Conservation (phyloP, 345 rosid species). For the Durio zibethinus region DNA sequence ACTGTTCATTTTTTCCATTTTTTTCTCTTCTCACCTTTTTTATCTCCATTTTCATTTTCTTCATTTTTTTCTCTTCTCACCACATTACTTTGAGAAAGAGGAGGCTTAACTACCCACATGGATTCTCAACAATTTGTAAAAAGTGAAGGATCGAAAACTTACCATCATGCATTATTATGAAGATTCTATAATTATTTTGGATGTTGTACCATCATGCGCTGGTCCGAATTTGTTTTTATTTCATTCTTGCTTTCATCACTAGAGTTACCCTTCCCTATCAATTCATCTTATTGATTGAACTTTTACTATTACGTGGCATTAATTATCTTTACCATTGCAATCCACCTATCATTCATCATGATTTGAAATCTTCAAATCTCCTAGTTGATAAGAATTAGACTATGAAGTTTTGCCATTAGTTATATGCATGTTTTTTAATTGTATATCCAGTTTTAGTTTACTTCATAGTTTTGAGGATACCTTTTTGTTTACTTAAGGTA, state of each 20-base stretch:
- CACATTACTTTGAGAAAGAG: too few relatives aligned
- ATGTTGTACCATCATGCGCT: background rate
- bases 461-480: background rate
- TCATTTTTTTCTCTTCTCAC: too few relatives aligned
- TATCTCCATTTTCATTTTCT: too few relatives aligned
- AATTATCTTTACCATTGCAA: constrained; percentile 88
- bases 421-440: constrained; percentile 3
- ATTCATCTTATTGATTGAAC: constrained; percentile 15
- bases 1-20: too few relatives aligned
- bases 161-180: too few relatives aligned
- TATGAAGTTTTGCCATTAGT: constrained; percentile 60
- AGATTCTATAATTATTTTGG: background rate
- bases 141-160: too few relatives aligned
- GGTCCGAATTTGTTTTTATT: constrained; percentile 2
- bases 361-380: constrained; percentile 96
- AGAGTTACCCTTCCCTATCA: background rate
- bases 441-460: background rate
- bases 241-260: constrained; percentile 13
- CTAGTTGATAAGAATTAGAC: constrained; percentile 93
- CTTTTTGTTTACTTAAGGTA: constrained; percentile 4
- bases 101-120: too few relatives aligned
- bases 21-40: too few relatives aligned
- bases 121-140: too few relatives aligned
- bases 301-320: constrained; percentile 83
- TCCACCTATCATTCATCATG: constrained; percentile 96